Conservation (phyloP, 2,329 filamentous ascomycete genomes). For the Diplocarpon rosae region DNA sequence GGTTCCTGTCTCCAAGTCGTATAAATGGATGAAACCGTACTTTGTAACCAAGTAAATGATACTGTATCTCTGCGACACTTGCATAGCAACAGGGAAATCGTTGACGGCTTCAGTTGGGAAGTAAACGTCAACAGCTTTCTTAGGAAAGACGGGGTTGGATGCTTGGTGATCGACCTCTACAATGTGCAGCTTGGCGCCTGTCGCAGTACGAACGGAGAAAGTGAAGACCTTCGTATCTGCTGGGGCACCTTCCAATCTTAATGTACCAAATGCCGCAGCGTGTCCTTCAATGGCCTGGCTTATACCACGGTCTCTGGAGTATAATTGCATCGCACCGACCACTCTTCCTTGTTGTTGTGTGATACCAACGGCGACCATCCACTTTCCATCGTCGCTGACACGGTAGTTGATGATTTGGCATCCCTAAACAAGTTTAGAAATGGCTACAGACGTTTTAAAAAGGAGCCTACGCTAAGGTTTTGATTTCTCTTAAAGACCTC, state of each 20-base stretch:
- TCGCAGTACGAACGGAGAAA: conserved; percentile 83
- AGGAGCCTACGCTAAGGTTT: conserved; percentile 65
- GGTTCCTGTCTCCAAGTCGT: conserved; percentile 89
- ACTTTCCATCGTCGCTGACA: conserved; percentile 89
- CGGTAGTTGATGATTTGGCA: conserved; percentile 99
- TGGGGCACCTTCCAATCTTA: conserved; percentile 78
- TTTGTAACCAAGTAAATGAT: conserved; percentile 97
- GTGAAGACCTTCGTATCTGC: conserved; percentile 93
- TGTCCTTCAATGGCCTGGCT: conserved; percentile 98
- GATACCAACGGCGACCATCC: conserved; percentile 97
- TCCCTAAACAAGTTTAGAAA: conserved; percentile 42
- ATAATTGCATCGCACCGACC: conserved; percentile 92
- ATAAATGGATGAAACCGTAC: conserved; percentile 97
- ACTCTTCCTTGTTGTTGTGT: conserved; percentile 88
- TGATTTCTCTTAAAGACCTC: conserved; percentile 93
- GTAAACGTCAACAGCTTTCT: conserved; percentile 96
- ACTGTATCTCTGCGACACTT: conserved; percentile 93
- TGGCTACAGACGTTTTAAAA: background rate
- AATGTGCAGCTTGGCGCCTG: conserved; percentile 89
- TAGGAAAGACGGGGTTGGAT: conserved; percentile 78
- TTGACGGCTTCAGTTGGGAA: conserved; percentile 93
- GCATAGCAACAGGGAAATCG: conserved; percentile 96
- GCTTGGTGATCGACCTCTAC: conserved; percentile 94
- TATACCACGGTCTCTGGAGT: conserved; percentile 90
- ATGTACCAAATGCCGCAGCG: conserved; percentile 83